Evolutionary conservation across 2,329 filamentous ascomycete genomes (phyloP).

Genomic region (Zasmidium cellare): DNA sequence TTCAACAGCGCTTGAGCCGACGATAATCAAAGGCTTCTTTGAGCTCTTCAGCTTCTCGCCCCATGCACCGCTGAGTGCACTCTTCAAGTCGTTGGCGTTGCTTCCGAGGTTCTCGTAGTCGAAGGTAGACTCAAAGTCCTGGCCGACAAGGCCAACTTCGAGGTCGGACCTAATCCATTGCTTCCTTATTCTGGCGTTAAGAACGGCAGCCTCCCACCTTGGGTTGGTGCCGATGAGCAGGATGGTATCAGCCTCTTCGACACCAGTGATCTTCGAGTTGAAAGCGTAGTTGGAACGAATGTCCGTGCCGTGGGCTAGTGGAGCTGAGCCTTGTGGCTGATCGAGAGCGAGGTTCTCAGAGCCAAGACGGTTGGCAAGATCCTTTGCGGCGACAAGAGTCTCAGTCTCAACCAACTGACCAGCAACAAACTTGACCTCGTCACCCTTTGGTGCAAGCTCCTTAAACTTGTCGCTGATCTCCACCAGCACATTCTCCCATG

Average conservation of each 20-base stretch:
- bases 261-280: constrained; percentile 91
- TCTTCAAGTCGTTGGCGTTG: constrained; percentile 78
- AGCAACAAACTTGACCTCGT: constrained; percentile 95
- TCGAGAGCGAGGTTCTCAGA: constrained; percentile 95
- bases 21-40: constrained; percentile 93
- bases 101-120: constrained; percentile 88
- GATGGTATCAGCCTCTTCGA: constrained; percentile 90
- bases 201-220: constrained; percentile 87
- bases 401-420: constrained; percentile 91
- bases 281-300: constrained; percentile 93
- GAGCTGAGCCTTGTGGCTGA: constrained; percentile 77
- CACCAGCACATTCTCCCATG: constrained; percentile 92
- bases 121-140: constrained; percentile 90
- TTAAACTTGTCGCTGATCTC: constrained; percentile 82
- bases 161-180: constrained; percentile 96
- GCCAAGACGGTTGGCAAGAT: constrained; percentile 91
- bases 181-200: constrained; percentile 96
- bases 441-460: constrained; percentile 75
- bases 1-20: constrained; percentile 89
- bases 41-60: constrained; percentile 88
- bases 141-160: constrained; percentile 86
- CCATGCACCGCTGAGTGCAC: constrained; percentile 79
- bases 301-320: constrained; percentile 88
- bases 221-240: constrained; percentile 94
- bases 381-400: constrained; percentile 93